Evolutionary conservation across 768 basidiomycete species (phyloP).

Genomic region (Trametes meyenii): DNA sequence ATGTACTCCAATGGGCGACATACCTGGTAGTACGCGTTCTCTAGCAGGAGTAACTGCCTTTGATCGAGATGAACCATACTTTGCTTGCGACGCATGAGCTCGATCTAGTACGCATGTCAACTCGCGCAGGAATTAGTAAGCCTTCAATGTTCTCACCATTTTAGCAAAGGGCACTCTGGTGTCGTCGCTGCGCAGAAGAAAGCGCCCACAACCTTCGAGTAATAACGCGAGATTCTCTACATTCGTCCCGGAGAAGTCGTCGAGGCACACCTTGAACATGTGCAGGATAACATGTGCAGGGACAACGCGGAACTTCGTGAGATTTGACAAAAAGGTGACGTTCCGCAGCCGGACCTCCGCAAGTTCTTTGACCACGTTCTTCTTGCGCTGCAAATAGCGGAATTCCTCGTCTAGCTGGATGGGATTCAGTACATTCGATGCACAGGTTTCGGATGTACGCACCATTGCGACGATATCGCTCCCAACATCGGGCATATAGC

Average conservation of each 20-base stretch:
- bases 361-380: conserved; percentile 89
- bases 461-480: conserved; percentile 80
- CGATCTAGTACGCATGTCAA: conserved; percentile 55
- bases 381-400: conserved; percentile 91
- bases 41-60: conserved; percentile 83
- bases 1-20: conserved; percentile 5
- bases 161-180: conserved; percentile 84
- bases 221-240: conserved; percentile 91
- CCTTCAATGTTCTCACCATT: conserved; percentile 59
- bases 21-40: conserved; percentile 98
- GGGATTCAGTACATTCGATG: neutral
- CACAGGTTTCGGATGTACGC: neutral
- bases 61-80: conserved; percentile 91
- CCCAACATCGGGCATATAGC: conserved; percentile 94
- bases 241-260: conserved; percentile 91
- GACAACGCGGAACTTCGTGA: conserved; percentile 95
- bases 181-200: conserved; percentile 83
- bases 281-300: conserved; percentile 91
- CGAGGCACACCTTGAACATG: conserved; percentile 95
- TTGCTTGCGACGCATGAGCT: conserved; percentile 95
- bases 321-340: conserved; percentile 80
- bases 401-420: conserved; percentile 94
- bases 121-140: neutral
- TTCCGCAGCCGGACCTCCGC: conserved; percentile 87
- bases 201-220: conserved; percentile 93